Evolutionary conservation across 1,284 basidiomycete genomes (phyloP).

Genomic region (Cryptococcus floricola): DNA sequence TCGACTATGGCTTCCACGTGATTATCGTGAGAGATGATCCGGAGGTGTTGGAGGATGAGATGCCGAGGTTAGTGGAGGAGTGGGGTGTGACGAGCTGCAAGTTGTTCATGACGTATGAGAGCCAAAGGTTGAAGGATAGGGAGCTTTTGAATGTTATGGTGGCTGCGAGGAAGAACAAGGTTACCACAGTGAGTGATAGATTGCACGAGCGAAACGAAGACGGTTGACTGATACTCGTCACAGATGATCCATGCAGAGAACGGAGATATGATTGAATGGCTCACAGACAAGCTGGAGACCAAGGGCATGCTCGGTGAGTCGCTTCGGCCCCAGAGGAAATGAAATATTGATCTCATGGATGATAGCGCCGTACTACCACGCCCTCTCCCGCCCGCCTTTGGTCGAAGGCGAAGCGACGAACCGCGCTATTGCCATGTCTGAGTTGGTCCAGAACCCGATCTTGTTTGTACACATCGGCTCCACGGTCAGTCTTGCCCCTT

Average conservation of each 20-base stretch:
- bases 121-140: conserved; percentile 9
- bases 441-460: conserved; percentile 30
- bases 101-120: conserved; percentile 21
- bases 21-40: conserved; percentile 14
- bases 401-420: conserved; percentile 33
- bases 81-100: conserved; percentile 9
- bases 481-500: conserved; percentile 11
- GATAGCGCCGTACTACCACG: conserved; percentile 15
- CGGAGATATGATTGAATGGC: conserved; percentile 19
- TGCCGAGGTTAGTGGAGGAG: conserved; percentile 13
- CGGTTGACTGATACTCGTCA: neutral
- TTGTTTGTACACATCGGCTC: conserved; percentile 35
- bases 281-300: conserved; percentile 12
- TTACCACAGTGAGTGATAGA: conserved; percentile 14
- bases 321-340: neutral
- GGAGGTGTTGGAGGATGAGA: conserved; percentile 12
- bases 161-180: conserved; percentile 10
- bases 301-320: conserved; percentile 5
- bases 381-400: conserved; percentile 26
- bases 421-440: conserved; percentile 29
- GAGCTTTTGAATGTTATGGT: conserved; percentile 18
- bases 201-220: neutral
- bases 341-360: neutral
- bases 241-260: conserved; percentile 25
- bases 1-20: conserved; percentile 17